A percentile compares a stretch with the other conserved stretches of the same genome.
Conservation (phyloP, 768 basidiomycete species). For the Paxillus rubicundulus region DNA sequence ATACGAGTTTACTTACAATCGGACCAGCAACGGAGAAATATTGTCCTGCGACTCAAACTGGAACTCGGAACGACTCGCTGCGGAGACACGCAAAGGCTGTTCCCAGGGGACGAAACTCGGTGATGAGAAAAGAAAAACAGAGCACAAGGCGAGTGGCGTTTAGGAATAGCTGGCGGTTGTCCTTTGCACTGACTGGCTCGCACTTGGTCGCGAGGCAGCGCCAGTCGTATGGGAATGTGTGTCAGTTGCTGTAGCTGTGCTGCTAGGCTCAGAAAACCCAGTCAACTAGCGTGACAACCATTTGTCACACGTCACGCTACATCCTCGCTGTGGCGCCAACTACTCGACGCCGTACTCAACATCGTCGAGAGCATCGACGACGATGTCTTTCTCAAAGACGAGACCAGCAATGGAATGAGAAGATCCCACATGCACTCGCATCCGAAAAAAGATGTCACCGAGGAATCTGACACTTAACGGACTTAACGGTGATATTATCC, state of each 20-base stretch:
- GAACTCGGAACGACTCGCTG: conserved; percentile 18
- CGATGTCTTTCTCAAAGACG: background rate
- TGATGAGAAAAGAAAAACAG: conserved; percentile 1
- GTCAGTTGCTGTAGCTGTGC: conserved; percentile 2
- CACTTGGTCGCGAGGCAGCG: background rate
- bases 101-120: conserved; percentile 22
- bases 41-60: conserved; percentile 5
- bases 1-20: conserved; percentile 5
- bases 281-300: conserved; percentile 17
- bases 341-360: conserved; percentile 1
- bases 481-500: conserved; percentile 14
- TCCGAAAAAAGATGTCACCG: conserved; percentile 20
- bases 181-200: background rate
- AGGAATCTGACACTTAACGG: conserved; percentile 19
- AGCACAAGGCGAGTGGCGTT: background rate
- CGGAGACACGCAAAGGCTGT: conserved; percentile 15
- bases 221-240: background rate
- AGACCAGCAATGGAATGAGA: conserved; percentile 6
- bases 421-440: conserved; percentile 11
- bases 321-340: conserved; percentile 12
- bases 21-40: conserved; percentile 4
- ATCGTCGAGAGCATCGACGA: background rate
- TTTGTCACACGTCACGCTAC: conserved; percentile 30
- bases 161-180: background rate
- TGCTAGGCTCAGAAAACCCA: conserved; percentile 3